Base-by-base conservation (phyloP, 2,329 filamentous ascomycete genomes). In the Verticillium albo-atrum region DNA sequence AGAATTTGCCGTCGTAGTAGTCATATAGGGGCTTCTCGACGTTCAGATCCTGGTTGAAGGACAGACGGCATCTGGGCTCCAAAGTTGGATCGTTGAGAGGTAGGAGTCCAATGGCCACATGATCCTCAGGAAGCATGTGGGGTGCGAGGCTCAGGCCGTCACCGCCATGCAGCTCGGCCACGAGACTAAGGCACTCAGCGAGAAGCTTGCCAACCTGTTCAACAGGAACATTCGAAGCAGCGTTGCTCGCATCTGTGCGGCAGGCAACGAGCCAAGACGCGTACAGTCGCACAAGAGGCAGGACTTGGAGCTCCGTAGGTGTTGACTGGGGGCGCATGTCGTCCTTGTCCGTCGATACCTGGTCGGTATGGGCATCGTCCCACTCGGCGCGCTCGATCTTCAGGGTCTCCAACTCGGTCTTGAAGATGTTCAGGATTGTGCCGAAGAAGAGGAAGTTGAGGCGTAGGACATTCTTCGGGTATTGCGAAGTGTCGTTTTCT, bases 361-460 rank as follows among this genome's bases (percentile, higher is more conserved):
- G 60, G 10, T 66, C 68, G 47, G 68, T 62, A 2, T 55, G 70
- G 64, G 54, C 71, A 65, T 63, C 66, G 66, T 54, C 69, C 67
- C 71, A 71, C 63, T 71, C 73, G 64, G 68, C 6, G 23, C 27
- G 37, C 20, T 56, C 71, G 52, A 65, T 63, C 74, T 59, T 72
- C 74, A 25, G 69, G 54, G 86, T 80, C 58, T 86, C 82, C 3
- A 96, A 79, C 66, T 92, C 88, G n/a, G 84, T 81, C 63, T 88
- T 79, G 35, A 96, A 78, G 28, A 89, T 77, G 57, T 89, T 86
- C 53, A 93, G 82, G 32, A 97, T 79, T 1, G 84, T 83, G 59
- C 88, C 84, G 67, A 96, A 89, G 10, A 89, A 91, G 56, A 89
- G 89, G 54, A 92, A 79, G 68, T 96, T 97, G 62, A 96, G 84